Evolutionary conservation across 2,329 filamentous ascomycete species (phyloP), one percentile per base, ranked within the genome.

Genomic region (Fusarium nanum): DNA sequence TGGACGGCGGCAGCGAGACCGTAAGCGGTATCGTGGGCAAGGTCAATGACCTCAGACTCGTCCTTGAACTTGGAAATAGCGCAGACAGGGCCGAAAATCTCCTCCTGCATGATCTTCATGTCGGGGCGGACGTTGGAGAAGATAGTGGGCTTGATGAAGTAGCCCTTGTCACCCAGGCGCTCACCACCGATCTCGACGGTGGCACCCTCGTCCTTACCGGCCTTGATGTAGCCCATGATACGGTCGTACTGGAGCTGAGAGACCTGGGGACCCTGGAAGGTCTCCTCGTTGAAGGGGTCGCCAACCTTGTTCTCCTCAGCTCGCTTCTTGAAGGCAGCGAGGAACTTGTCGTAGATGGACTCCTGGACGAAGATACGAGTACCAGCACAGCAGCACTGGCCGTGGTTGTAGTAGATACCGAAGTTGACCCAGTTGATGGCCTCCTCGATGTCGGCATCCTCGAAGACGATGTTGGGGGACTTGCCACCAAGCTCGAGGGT

Each of bases 91-190:
- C 93, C 93, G 79, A 97, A 97, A 80, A 97, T 96, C 84, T 97
- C 93, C 84, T 97, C 93, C 81, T 93, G 88, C 84, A 94, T 90
- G 77, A 97, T 96, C 88, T 93, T 94, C 92, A 96, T 97, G 81
- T 95, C 88, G 73, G 89, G 83, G 52, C 84, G 88, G 73, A 96
- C 93, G 77, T 93, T 90, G 81, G 88, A 90, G 87, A 97, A 97
- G 84, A 97, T 93, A 77, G 93, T 97, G 42, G 93, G 93, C 86
- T 95, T 85, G 81, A 97, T 95, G 86, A 95, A 97, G 88, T 93
- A 97, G 68, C 93, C 92, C 86, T 93, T 90, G 78, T 85, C 78
- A 66, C 93, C 93, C 81, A 91, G 91, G 74, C 80, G 78, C 64
- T 77, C 77, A 46, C 81, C 81, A 56, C 81, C 81, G 41, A 77